Percentiles rank a stretch among this genome's conserved stretches.
Evolutionary conservation across 768 basidiomycete species (phyloP).

Genomic region (Trametes sanguinea): DNA sequence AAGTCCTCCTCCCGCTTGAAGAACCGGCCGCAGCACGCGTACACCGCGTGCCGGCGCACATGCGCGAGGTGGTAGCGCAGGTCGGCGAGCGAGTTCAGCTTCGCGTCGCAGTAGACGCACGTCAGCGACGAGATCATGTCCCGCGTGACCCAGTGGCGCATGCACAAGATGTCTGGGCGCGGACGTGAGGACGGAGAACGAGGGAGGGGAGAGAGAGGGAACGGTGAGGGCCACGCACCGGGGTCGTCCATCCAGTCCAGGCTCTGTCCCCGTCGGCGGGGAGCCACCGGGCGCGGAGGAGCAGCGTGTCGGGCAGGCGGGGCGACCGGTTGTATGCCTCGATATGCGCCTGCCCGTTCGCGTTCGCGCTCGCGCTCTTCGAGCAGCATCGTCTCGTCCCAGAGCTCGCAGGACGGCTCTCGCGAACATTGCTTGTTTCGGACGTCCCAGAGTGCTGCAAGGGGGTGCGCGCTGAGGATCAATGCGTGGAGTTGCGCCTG

Average conservation of each 20-base stretch:
- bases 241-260: constrained; percentile 28
- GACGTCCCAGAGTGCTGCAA: constrained; percentile 29
- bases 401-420: constrained; percentile 38
- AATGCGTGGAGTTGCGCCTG: background rate
- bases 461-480: background rate
- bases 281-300: background rate
- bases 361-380: constrained; percentile 34
- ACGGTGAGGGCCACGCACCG: constrained; percentile 8
- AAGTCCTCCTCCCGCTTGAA: constrained; percentile 29
- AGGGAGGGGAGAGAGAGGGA: too few species aligned
- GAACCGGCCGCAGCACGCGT: constrained; percentile 33
- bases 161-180: constrained; percentile 20
- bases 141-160: constrained; percentile 27
- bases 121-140: constrained; percentile 28
- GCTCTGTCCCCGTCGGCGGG: background rate
- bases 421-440: constrained; percentile 33
- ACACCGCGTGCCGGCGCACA: constrained; percentile 28
- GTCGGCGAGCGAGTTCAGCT: constrained; percentile 28
- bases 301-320: background rate
- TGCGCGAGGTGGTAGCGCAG: constrained; percentile 30
- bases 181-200: background rate
- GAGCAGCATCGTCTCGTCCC: constrained; percentile 42
- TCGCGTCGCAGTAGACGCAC: constrained; percentile 31
- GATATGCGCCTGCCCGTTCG: constrained; percentile 10
- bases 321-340: too few species aligned